Evolutionary conservation across 768 basidiomycete genomes (phyloP).

Genomic region (Suillus subalutaceus): DNA sequence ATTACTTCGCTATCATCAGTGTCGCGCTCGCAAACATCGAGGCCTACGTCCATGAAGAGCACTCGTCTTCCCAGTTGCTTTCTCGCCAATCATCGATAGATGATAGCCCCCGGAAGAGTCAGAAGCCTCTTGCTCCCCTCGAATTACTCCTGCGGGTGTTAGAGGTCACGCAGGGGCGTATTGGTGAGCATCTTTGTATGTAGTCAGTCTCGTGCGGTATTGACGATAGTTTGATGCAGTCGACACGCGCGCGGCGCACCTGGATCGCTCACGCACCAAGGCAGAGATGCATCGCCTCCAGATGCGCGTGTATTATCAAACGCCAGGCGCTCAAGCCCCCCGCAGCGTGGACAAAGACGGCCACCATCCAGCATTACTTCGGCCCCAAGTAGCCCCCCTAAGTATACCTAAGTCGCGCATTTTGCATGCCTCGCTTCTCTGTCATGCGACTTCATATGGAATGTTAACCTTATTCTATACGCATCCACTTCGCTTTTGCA

Average conservation of each 20-base stretch:
- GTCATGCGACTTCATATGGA: not conserved
- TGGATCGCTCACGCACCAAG: conserved; percentile 78
- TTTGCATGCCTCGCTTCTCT: not conserved
- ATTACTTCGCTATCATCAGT: conserved; percentile 58
- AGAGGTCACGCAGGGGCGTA: conserved; percentile 58
- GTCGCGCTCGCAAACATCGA: conserved; percentile 61
- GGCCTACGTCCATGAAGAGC: conserved; percentile 57
- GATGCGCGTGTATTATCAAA: conserved; percentile 67
- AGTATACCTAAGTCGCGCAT: not conserved
- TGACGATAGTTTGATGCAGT: conserved; percentile 38
- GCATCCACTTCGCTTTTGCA: not conserved
- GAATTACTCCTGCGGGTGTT: conserved; percentile 51
- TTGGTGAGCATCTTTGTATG: conserved; percentile 47
- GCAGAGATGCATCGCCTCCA: conserved; percentile 65
- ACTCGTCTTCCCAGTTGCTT: conserved; percentile 17
- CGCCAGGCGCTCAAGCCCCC: conserved; percentile 39
- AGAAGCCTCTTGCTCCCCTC: conserved; percentile 44
- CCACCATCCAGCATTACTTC: conserved; percentile 35
- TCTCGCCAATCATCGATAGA: conserved; percentile 14
- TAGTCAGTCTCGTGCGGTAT: not conserved
- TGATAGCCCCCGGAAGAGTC: conserved; percentile 30
- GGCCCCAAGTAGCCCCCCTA: conserved; percentile 19
- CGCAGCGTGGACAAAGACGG: conserved; percentile 20
- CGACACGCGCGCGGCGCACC: conserved; percentile 73
- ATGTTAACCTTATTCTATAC: conserved; percentile 2